A percentile compares a stretch with the other conserved stretches of the same genome.
phyloP scores from a whole-genome alignment of 2,329 filamentous ascomycete species.

The Ilyonectria destructans region DNA sequence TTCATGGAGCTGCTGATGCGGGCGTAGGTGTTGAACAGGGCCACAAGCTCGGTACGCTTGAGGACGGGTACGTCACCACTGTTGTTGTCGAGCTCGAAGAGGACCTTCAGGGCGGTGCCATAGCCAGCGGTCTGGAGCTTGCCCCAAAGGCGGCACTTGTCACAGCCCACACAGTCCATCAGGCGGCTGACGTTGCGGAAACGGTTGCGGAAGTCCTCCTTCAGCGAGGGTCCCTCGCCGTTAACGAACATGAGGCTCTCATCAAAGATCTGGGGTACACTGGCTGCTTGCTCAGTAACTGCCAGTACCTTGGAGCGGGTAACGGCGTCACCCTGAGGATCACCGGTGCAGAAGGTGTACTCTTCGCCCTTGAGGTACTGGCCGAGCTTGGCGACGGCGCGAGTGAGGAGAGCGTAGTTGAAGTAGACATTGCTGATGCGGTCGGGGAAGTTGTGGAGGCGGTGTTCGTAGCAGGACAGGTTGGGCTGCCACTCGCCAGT shows the following conservation, averaged over 20 bases:
- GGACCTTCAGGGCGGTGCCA: constrained; percentile 92
- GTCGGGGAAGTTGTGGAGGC: constrained; percentile 89
- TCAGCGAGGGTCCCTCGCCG: constrained; percentile 82
- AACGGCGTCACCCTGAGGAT: constrained; percentile 81
- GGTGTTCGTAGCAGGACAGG: constrained; percentile 86
- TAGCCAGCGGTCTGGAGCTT: constrained; percentile 97
- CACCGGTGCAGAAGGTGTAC: constrained; percentile 95
- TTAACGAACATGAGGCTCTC: constrained; percentile 96
- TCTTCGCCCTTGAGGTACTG: constrained; percentile 77
- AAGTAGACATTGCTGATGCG: constrained; percentile 98
- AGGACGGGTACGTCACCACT: constrained; percentile 78
- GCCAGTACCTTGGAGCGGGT: constrained; percentile 88
- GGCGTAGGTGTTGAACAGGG: constrained; percentile 94
- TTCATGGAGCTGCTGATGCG: constrained; percentile 86
- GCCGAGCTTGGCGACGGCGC: constrained; percentile 91
- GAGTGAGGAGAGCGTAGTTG: constrained; percentile 96
- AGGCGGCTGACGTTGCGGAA: constrained; percentile 97
- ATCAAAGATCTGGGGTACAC: constrained; percentile 88
- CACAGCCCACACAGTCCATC: constrained; percentile 99
- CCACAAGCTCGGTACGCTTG: constrained; percentile 92
- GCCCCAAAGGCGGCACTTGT: constrained; percentile 98
- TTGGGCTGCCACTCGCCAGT: constrained; percentile 96
- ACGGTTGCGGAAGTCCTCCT: constrained; percentile 97
- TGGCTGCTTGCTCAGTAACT: constrained; percentile 80
- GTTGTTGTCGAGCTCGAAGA: constrained; percentile 91